Evolutionary conservation across 345 rosid genomes (phyloP), one percentile per base, ranked within the genome.

Genomic region (Salix exigua): DNA sequence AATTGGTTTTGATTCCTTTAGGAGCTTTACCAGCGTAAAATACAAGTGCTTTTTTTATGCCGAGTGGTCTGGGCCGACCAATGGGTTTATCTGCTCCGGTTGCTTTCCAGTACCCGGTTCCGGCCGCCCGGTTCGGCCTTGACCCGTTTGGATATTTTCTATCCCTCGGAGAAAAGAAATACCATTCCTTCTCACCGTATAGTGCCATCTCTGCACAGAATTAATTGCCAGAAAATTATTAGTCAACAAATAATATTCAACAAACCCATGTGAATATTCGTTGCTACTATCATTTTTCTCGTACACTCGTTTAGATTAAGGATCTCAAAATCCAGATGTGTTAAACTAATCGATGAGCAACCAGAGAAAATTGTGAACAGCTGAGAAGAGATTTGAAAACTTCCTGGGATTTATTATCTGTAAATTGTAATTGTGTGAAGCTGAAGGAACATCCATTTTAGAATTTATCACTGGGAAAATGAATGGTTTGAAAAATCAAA

Each of bases 161-260:
- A 76, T 92, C 98, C 79, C 97, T 81, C 1, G 92, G 98, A 19
- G 97, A 89, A 78, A 94, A 94, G 82, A 94, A 94, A 55, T 91
- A 94, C 98, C 98, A 94, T 55, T 94, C 98, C 69, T 94, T 92
- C 71, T 94, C 98, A 13, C 98, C 99, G 42, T 91, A 92, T 66
- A 75, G 67, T 10, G 97, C 91, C 91, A 86, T 73, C 18, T 81
- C 98, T 94, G 85, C 23, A 69, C 5, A 42, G 60, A 0, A 18
- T 35, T 64, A 40, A 38, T 63, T 9, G 4, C 50, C 13, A 1
- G 0, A 17, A 28, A 30, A 64, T 73, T 58, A n/a, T 51, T 70
- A 75, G 78, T 68, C 19, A 73, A 33, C 69, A n/a, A n/a, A 8
- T 21, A 21, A 58, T 9, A 9, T n/a, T 55, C 28, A n/a, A 4